Evolutionary conservation across 2,329 filamentous ascomycete species (phyloP).

Genomic region (Epichloe brachyelytri): DNA sequence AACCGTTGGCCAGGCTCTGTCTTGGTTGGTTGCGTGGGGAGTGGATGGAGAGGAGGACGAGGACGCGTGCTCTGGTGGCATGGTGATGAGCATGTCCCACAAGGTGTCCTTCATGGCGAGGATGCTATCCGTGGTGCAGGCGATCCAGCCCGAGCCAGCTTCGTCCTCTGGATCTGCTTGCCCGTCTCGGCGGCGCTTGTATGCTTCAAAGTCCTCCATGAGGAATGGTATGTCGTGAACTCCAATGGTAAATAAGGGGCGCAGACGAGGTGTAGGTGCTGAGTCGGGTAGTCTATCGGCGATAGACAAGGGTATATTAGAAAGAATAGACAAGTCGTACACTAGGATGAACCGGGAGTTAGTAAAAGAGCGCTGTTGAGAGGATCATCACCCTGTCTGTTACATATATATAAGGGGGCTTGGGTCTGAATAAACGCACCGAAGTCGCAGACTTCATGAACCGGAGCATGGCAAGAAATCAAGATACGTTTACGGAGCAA

Average conservation of each 20-base stretch:
- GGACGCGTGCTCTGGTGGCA: slow-evolving; percentile 49
- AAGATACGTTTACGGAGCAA: slow-evolving; percentile 78
- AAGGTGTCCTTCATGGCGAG: slow-evolving; percentile 73
- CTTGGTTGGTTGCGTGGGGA: slow-evolving; percentile 29
- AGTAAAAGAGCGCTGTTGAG: too few relatives aligned
- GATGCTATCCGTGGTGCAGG: slow-evolving; percentile 91
- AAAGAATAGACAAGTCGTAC: slow-evolving; percentile 86
- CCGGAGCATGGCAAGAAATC: slow-evolving; percentile 74
- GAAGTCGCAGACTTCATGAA: slow-evolving; percentile 78
- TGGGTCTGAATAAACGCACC: slow-evolving; percentile 37
- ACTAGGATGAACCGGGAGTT: slow-evolving; percentile 36
- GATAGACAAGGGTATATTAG: slow-evolving; percentile 69
- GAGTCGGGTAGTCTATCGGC: slow-evolving; percentile 53
- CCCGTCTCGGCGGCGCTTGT: slow-evolving; percentile 24
- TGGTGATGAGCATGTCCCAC: slow-evolving; percentile 79
- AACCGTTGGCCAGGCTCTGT: slow-evolving; percentile 63
- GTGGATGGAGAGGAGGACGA: background rate
- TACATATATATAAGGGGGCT: slow-evolving; percentile 1
- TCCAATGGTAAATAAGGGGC: slow-evolving; percentile 83
- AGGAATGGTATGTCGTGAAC: slow-evolving; percentile 84
- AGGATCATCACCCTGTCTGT: too few relatives aligned
- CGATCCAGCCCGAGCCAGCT: slow-evolving; percentile 63
- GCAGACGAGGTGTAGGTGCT: slow-evolving; percentile 51
- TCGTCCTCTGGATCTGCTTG: slow-evolving; percentile 30
- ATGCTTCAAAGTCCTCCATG: slow-evolving; percentile 42